Evolutionary conservation across 495 filamentous ascomycete species (phyloP).

Genomic region (Delitschia confertaspora): DNA sequence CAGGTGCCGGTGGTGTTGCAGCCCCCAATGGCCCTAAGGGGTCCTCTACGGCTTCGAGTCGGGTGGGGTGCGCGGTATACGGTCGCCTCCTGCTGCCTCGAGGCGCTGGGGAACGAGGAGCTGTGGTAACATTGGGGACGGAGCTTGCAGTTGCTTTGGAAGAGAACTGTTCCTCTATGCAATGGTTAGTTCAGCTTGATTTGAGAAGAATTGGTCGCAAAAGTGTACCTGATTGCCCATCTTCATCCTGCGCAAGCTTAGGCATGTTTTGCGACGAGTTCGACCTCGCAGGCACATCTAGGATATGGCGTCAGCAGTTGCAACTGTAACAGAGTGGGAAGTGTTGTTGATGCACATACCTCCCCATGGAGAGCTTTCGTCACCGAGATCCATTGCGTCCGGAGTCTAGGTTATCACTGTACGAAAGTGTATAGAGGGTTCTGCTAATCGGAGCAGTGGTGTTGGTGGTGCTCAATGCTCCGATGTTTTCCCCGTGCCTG

Average conservation of each 20-base stretch:
- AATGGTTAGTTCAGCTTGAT: too few species aligned
- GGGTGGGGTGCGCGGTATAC: constrained; percentile 70
- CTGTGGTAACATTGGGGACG: constrained; percentile 18
- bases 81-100: constrained; percentile 53
- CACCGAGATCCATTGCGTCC: constrained; percentile 30
- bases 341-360: constrained; percentile 21
- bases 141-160: constrained; percentile 21
- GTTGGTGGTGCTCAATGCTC: too few species aligned
- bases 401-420: too few species aligned
- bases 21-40: constrained; percentile 89
- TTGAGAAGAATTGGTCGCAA: too few species aligned
- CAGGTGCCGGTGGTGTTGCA: constrained; percentile 44
- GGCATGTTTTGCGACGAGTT: constrained; percentile 27
- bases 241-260: constrained; percentile 27
- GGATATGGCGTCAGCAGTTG: neutral
- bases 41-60: constrained; percentile 81
- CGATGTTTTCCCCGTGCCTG: too few species aligned
- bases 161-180: too few species aligned
- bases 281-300: constrained; percentile 35
- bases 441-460: too few species aligned
- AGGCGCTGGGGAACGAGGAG: constrained; percentile 32
- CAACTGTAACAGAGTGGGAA: neutral
- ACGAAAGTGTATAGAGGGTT: too few species aligned
- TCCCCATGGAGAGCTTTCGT: constrained; percentile 37
- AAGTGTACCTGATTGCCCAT: constrained; percentile 9